Evolutionary conservation across 768 basidiomycete species (phyloP).

Genomic region (Mycena rosella): DNA sequence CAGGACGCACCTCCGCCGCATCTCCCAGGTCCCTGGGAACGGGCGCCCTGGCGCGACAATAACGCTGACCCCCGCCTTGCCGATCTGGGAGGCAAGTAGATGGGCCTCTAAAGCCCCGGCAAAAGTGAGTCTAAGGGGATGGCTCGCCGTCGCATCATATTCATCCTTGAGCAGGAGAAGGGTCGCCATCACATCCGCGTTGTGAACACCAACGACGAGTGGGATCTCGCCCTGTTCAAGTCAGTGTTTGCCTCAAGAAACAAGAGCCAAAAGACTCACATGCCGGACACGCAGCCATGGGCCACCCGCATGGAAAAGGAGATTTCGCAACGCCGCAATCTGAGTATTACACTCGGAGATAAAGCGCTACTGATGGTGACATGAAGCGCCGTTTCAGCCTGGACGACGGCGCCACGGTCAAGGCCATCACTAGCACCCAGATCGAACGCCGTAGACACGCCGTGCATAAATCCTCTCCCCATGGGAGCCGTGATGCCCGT

Average conservation of each 20-base stretch:
- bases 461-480: conserved; percentile 65
- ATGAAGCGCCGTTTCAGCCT: conserved; percentile 76
- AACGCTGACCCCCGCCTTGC: conserved; percentile 60
- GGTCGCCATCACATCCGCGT: conserved; percentile 86
- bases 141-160: conserved; percentile 59
- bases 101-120: conserved; percentile 76
- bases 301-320: conserved; percentile 63
- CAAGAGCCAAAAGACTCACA: conserved; percentile 43
- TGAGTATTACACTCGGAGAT: conserved; percentile 80
- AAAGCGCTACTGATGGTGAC: conserved; percentile 65
- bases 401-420: conserved; percentile 71
- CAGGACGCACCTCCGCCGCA: conserved; percentile 66
- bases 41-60: conserved; percentile 68
- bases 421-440: conserved; percentile 69
- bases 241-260: neutral
- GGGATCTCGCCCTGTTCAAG: conserved; percentile 71
- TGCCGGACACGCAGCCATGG: conserved; percentile 50
- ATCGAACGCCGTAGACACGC: conserved; percentile 74
- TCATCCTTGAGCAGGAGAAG: conserved; percentile 79
- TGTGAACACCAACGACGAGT: conserved; percentile 79
- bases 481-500: conserved; percentile 74
- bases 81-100: conserved; percentile 77
- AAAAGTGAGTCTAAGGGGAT: conserved; percentile 67
- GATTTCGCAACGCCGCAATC: conserved; percentile 76
- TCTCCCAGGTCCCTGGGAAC: conserved; percentile 82